Evolutionary conservation across 192 early-diverging fungal genomes (phyloP).

Genomic region (Entomortierella parvispora): DNA sequence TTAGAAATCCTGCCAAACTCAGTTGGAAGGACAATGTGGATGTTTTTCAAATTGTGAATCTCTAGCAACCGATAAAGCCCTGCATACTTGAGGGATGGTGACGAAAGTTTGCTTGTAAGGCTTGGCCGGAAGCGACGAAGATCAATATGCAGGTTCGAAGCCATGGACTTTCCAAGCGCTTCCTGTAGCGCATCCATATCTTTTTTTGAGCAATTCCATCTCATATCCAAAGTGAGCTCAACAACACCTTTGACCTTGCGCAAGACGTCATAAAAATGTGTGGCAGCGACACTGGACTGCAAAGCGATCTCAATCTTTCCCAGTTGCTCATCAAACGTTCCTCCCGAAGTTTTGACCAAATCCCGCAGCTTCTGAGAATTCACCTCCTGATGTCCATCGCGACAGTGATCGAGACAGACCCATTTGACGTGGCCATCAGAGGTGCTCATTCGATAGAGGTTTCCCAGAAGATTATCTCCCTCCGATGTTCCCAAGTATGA

Average conservation of each 20-base stretch:
- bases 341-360: too few relatives aligned
- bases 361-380: too few relatives aligned
- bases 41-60: not conserved
- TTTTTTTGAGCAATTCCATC: not conserved
- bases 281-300: too few relatives aligned
- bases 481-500: too few relatives aligned
- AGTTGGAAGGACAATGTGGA: not conserved
- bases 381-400: too few relatives aligned
- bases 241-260: conserved; percentile 5
- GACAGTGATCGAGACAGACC: too few relatives aligned
- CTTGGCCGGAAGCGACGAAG: not conserved
- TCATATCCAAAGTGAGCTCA: conserved; percentile 6
- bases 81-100: not conserved
- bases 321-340: too few relatives aligned
- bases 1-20: not conserved
- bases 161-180: not conserved
- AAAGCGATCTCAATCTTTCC: too few relatives aligned
- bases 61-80: conserved; percentile 3
- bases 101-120: not conserved
- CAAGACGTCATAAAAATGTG: not conserved
- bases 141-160: too few relatives aligned
- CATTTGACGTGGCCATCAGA: too few relatives aligned
- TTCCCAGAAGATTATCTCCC: too few relatives aligned
- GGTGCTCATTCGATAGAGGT: too few relatives aligned
- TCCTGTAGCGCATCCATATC: not conserved